These are phyloP conservation scores for Cornus suecica DNA, from an alignment of 148 eudicot species.

Conservation along the genomic window DNA sequence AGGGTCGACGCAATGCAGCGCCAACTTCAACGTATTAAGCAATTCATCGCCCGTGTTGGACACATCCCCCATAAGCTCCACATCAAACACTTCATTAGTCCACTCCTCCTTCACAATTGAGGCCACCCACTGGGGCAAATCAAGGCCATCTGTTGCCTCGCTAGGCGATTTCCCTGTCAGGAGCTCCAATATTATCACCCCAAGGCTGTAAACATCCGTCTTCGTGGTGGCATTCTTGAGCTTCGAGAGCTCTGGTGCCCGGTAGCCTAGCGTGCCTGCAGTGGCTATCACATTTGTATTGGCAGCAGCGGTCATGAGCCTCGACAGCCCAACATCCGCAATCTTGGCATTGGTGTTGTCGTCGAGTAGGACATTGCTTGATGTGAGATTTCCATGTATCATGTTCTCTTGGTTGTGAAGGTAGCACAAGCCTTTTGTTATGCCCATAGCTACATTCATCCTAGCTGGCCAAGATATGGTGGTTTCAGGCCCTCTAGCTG, in stretches of 20 bases:
- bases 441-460: conserved; percentile 75
- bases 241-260: conserved; percentile 87
- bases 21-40: conserved; percentile 38
- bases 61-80: conserved; percentile 41
- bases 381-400: conserved; percentile 72
- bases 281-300: conserved; percentile 69
- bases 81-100: conserved; percentile 53
- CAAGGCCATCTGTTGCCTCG: conserved; percentile 36
- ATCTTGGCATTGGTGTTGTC: conserved; percentile 60
- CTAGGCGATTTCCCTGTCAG: conserved; percentile 78
- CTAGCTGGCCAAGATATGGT: conserved; percentile 74
- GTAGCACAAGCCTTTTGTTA: conserved; percentile 62
- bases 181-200: conserved; percentile 75
- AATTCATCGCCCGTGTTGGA: conserved; percentile 37
- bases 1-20: conserved; percentile 53
- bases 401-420: conserved; percentile 64
- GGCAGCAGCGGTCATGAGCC: conserved; percentile 74
- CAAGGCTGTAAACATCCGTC: conserved; percentile 82
- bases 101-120: conserved; percentile 49
- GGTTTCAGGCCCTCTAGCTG: conserved; percentile 83
- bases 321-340: conserved; percentile 69
- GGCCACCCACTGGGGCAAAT: conserved; percentile 52
- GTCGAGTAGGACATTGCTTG: conserved; percentile 68
- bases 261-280: conserved; percentile 69
- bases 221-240: conserved; percentile 63